phyloP scores from a whole-genome alignment of 2,329 filamentous ascomycete genomes.

The Paecilomyces variotii region DNA sequence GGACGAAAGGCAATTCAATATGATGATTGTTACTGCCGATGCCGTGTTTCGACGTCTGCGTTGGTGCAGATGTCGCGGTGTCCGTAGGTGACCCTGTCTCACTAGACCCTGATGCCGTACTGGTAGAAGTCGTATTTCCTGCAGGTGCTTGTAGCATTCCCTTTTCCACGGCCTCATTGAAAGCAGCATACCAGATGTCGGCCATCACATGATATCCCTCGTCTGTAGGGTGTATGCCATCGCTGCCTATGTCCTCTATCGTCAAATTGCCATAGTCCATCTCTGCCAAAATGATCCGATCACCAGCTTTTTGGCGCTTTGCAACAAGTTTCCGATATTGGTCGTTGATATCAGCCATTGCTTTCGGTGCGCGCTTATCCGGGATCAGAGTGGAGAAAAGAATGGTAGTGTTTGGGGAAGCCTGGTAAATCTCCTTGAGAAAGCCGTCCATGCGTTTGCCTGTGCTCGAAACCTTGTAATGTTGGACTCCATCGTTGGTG shows the following conservation, averaged over 20 bases:
- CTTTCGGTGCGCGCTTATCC: conserved; percentile 5
- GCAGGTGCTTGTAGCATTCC: conserved; percentile 7
- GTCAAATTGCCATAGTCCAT: conserved; percentile 15
- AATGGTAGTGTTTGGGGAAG: conserved; percentile 18
- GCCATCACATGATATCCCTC: conserved; percentile 20
- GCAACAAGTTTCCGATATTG: conserved; percentile 18
- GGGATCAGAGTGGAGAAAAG: conserved; percentile 27
- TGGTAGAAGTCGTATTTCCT: neutral
- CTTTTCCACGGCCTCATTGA: conserved; percentile 11
- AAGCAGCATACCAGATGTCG: conserved; percentile 19
- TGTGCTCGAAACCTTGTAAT: conserved; percentile 11
- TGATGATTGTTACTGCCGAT: neutral
- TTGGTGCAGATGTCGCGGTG: neutral
- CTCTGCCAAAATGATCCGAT: conserved; percentile 18
- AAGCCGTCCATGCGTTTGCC: conserved; percentile 18
- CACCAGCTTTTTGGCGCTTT: conserved; percentile 10
- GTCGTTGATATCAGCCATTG: conserved; percentile 10
- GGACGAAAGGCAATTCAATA: neutral
- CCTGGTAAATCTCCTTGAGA: conserved; percentile 15
- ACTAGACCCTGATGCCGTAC: neutral
- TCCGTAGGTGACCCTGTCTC: neutral
- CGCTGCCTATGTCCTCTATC: conserved; percentile 8
- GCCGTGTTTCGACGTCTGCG: neutral
- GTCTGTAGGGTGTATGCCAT: conserved; percentile 16
- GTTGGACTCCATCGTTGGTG: conserved; percentile 25